Conservation (phyloP, 2,329 filamentous ascomycete species). For the Stachybotrys chlorohalonatus region DNA sequence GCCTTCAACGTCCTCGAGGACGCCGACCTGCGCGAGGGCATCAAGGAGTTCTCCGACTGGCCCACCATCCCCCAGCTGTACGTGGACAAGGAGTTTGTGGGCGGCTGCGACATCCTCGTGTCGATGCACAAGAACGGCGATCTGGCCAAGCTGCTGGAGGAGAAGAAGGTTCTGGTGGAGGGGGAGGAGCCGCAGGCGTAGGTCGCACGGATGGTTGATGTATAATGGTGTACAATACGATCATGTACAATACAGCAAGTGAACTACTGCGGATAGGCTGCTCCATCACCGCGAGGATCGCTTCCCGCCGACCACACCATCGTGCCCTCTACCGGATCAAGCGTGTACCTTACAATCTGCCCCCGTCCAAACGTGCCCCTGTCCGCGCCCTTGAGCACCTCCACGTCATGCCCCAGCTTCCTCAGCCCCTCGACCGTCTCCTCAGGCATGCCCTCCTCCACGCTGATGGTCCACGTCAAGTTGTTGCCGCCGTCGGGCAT, state of each 20-base stretch:
- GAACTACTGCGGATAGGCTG: conserved; percentile 40
- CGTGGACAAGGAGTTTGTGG: conserved; percentile 89
- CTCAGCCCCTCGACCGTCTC: conserved; percentile 59
- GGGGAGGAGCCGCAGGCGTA: conserved; percentile 26
- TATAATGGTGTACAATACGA: conserved; percentile 14
- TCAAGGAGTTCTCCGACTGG: conserved; percentile 99
- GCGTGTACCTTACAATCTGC: conserved; percentile 72
- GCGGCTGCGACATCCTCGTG: conserved; percentile 94
- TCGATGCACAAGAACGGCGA: conserved; percentile 97
- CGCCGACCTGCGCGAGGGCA: conserved; percentile 74
- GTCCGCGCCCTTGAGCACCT: conserved; percentile 55
- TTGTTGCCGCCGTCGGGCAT: conserved; percentile 53
- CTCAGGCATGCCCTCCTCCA: conserved; percentile 73
- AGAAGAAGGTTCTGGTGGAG: conserved; percentile 73
- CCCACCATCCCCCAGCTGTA: conserved; percentile 97
- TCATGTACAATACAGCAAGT: not conserved
- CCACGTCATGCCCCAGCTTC: conserved; percentile 63
- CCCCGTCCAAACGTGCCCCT: conserved; percentile 74
- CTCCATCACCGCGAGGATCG: conserved; percentile 79
- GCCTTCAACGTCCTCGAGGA: conserved; percentile 97
- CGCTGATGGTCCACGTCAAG: conserved; percentile 56
- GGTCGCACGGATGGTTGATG: conserved; percentile 5
- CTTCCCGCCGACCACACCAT: conserved; percentile 82
- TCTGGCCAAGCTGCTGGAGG: conserved; percentile 81
- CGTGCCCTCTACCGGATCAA: conserved; percentile 58